A percentile compares a stretch with the other conserved stretches of the same genome.
Evolutionary conservation across 129 eudicot genomes (phyloP).

Genomic region (Scalesia atractyloides): DNA sequence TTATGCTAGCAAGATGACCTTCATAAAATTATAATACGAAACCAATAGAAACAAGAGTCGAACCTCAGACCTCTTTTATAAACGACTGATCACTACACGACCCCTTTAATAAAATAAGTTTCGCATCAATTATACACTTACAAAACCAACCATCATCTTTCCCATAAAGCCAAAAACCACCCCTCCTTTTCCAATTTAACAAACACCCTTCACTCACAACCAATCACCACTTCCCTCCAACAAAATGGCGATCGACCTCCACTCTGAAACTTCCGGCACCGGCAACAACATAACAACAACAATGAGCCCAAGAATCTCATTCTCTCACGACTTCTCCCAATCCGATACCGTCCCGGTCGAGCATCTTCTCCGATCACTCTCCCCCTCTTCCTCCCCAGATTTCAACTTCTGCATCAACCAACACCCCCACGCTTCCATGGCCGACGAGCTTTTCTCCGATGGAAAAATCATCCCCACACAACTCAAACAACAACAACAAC

Average conservation of each 20-base stretch:
- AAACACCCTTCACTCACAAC: constrained; percentile 4
- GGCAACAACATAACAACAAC: constrained; percentile 22
- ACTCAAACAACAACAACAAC: constrained; percentile 27
- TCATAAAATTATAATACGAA: too few species aligned
- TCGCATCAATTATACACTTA: background rate
- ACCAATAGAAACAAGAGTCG: too few species aligned
- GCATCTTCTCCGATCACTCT: constrained; percentile 54
- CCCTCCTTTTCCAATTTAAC: constrained; percentile 19
- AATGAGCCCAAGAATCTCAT: constrained; percentile 78
- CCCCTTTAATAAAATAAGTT: too few species aligned
- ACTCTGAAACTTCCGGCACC: constrained; percentile 53
- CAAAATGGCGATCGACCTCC: constrained; percentile 65
- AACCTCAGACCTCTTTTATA: too few species aligned
- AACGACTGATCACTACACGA: too few species aligned
- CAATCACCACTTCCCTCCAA: constrained; percentile 2
- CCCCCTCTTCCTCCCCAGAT: constrained; percentile 48
- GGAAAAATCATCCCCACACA: constrained; percentile 32
- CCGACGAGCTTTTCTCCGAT: constrained; percentile 40
- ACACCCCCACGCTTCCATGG: constrained; percentile 30
- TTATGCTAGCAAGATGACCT: too few species aligned
- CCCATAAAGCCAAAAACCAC: background rate
- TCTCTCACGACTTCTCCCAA: constrained; percentile 70
- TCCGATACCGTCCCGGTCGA: constrained; percentile 64
- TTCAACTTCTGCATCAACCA: constrained; percentile 70
- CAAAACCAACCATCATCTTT: constrained; percentile 10